phyloP scores from a whole-genome alignment of 345 rosid genomes.

The Euphorbia lathyris region DNA sequence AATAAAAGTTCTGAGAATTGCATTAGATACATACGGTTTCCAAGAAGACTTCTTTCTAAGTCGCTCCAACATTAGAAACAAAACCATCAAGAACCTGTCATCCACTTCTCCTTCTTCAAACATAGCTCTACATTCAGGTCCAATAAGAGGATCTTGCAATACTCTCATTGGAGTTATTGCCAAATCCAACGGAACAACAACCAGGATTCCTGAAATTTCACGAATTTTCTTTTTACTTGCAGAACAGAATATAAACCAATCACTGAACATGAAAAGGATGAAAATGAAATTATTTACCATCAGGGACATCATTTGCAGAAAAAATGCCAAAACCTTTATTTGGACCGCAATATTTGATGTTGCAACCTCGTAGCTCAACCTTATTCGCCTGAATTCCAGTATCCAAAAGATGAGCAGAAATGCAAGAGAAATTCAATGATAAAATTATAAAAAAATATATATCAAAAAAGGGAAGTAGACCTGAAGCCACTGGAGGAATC shows the following conservation, averaged over 20 bases:
- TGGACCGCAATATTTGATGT: slow-evolving; percentile 50
- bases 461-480: slow-evolving; percentile 20
- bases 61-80: slow-evolving; percentile 74
- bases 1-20: not conserved
- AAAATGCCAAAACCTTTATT: slow-evolving; percentile 75
- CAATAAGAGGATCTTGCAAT: slow-evolving; percentile 82
- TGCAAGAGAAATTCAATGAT: not conserved
- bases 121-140: slow-evolving; percentile 82
- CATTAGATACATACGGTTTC: slow-evolving; percentile 65
- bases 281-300: slow-evolving; percentile 33
- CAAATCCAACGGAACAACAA: slow-evolving; percentile 76
- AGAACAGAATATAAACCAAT: not conserved
- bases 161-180: slow-evolving; percentile 97
- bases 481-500: slow-evolving; percentile 65
- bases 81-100: slow-evolving; percentile 77
- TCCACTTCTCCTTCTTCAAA: slow-evolving; percentile 79
- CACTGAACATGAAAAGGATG: not conserved
- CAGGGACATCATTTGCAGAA: slow-evolving; percentile 36
- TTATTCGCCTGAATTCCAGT: slow-evolving; percentile 51
- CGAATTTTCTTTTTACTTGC: not conserved
- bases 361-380: slow-evolving; percentile 68
- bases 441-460: not conserved
- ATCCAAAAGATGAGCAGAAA: not conserved
- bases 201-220: slow-evolving; percentile 53
- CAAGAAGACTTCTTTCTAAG: slow-evolving; percentile 71